Conservation (phyloP, 2,329 filamentous ascomycete genomes). For the Paraconiothyrium sp. region DNA sequence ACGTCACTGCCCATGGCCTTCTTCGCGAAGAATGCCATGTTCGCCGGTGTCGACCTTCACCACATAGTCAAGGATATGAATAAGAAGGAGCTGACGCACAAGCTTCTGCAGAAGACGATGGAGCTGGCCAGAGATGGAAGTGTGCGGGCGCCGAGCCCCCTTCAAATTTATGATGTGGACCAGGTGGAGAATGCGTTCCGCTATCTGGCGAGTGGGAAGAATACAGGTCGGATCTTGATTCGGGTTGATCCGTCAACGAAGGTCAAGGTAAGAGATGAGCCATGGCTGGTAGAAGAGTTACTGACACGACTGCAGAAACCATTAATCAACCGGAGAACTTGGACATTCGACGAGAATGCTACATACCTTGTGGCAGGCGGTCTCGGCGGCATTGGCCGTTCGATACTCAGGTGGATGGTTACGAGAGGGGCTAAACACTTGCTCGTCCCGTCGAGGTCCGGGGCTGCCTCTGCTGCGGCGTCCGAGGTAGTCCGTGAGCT, state of each 20-base stretch:
- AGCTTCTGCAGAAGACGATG: background rate
- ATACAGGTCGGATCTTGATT: no score
- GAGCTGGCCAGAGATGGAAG: background rate
- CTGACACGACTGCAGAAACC: conserved; percentile 5
- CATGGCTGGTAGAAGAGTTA: background rate
- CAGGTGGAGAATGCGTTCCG: no score
- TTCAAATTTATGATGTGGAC: no score
- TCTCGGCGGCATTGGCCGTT: conserved; percentile 21
- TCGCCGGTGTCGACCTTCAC: background rate
- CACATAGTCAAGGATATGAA: conserved; percentile 22
- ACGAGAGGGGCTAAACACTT: conserved; percentile 14
- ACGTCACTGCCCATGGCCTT: conserved; percentile 16
- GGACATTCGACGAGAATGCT: background rate
- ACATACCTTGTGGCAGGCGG: conserved; percentile 21
- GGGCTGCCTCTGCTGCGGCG: background rate
- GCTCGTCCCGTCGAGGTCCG: conserved; percentile 20
- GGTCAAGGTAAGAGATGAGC: no score
- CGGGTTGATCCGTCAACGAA: no score
- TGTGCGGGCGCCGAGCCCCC: background rate
- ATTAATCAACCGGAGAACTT: no score
- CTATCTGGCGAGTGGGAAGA: no score
- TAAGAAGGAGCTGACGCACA: background rate
- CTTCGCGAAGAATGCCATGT: background rate
- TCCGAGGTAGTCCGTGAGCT: background rate
- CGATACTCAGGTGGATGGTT: conserved; percentile 16